Base-by-base conservation (phyloP, 441 rosid genomes). In the Pelargonium fulgidum region DNA sequence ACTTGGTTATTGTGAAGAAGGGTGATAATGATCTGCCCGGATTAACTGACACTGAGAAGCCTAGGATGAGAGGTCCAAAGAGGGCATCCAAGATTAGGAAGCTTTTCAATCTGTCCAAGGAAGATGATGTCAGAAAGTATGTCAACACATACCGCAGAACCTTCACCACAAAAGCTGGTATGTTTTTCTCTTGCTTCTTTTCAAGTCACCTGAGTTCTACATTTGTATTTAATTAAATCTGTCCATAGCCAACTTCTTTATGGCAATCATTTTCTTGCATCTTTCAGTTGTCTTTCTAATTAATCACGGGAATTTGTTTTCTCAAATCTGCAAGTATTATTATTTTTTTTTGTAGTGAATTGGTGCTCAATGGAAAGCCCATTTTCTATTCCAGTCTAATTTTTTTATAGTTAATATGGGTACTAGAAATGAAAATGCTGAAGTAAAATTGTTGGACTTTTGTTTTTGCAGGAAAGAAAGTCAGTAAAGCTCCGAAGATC, bases 401-500 rank as follows among this genome's bases (percentile, higher is more conserved):
- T 26, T 26, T 26, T 26, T 26, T 26, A 3, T 26, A 26, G 33
- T 26, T 26, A 26, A 26, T 3, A 26, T 26, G 33, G 33, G 33
- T 26, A 26, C 33, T 3, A 26, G 33, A 26, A 26, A 26, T 26
- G 33, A 26, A 26, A 26, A 26, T 26, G 33, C 33, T 3, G 3
- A 26, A 26, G 33, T 26, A 26, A 26, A 26, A 26, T 26, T 26
- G 33, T 26, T 26, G 33, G 33, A 26, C 11, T 7, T 47, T 26
- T 72, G 64, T 22, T 11, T 11, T 2, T 19, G 48, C 83, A 85
- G 89, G 89, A 36, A 87, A 87, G 87, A 69, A 82, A 69, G 86
- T 76, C 6, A 87, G 89, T 76, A 87, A 85, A 69, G 91, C 89
- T 7, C 91, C 91, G 0, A 87, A 87, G 78, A 85, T 87, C 70